Base-by-base conservation (phyloP, 2,329 filamentous ascomycete species). In the Arachnopeziza araneosa region DNA sequence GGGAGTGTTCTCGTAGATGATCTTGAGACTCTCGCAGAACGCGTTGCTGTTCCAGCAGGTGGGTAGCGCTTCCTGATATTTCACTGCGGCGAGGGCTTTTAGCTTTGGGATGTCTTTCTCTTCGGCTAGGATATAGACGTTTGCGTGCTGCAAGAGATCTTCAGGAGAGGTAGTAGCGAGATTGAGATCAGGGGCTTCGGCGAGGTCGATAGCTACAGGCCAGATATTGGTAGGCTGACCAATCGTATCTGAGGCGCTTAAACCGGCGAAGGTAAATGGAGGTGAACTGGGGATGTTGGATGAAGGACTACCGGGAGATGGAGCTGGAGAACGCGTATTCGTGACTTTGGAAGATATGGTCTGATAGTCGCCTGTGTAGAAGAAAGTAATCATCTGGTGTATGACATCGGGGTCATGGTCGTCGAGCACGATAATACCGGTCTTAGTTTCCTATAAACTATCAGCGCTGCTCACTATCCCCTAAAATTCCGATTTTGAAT, bases 91-190 rank as follows among this genome's bases (percentile, higher is more conserved):
- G 36, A 59, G 30, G 10, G 14, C 22, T 54, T 63, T 64, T 7
- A 65, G 55, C 14, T 55, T 17, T 12, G 63, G 56, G n/a, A 66
- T 55, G 30, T 62, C 54, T 32, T 62, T 63, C 55, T 65, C 57
- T 1, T 62, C 60, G 1, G 59, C 64, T 6, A 62, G 26, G 17
- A 63, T 51, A 52, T 64, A 66, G 49, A 66, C 55, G 26, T 58
- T 55, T 8, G 58, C 57, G 44, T 60, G 44, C 55, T 26, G 65
- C 5, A 49, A 66, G 54, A 22, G 36, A 6, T 44, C 4, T 14
- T 44, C 30, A 7, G n/a, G n/a, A n/a, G n/a, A n/a, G n/a, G n/a
- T n/a, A n/a, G n/a, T n/a, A n/a, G n/a, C n/a, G n/a, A n/a, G n/a
- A n/a, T n/a, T n/a, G n/a, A n/a, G n/a, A n/a, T n/a, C n/a, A n/a